phyloP scores from a whole-genome alignment of 2,329 filamentous ascomycete genomes.

The Corinectria fuckeliana region DNA sequence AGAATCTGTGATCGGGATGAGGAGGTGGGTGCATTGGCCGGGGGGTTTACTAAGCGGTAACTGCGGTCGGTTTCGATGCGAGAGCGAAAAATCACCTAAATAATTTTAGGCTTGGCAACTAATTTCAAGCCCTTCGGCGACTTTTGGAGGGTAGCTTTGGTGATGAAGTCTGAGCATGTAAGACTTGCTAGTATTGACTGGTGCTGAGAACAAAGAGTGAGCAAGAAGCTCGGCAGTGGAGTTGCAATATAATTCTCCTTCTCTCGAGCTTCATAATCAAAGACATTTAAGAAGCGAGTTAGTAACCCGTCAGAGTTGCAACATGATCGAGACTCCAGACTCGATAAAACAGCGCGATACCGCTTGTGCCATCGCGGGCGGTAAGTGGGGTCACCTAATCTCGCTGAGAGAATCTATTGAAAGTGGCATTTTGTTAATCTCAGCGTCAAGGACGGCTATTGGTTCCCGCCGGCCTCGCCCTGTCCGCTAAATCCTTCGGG shows the following conservation, averaged over 20 bases:
- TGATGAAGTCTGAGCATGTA: background rate
- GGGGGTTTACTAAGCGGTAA: constrained; percentile 1
- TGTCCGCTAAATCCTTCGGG: background rate
- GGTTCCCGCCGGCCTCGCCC: background rate
- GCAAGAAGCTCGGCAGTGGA: background rate
- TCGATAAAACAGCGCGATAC: background rate
- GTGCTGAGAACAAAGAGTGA: background rate
- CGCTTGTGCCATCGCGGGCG: background rate
- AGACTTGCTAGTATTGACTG: too few species aligned
- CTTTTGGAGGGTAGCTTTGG: background rate
- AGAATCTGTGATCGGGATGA: background rate
- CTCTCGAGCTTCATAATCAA: background rate
- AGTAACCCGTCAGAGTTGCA: background rate
- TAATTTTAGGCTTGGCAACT: background rate
- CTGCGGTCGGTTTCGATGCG: background rate
- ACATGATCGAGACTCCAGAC: background rate
- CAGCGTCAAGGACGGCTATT: constrained; percentile 21
- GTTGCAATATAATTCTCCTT: background rate
- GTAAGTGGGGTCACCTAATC: background rate
- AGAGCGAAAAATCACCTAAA: too few species aligned
- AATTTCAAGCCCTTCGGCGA: background rate
- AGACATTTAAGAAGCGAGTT: background rate
- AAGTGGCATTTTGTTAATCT: background rate
- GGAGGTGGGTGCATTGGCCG: background rate
- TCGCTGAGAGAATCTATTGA: background rate